Conservation (phyloP, 768 basidiomycete genomes). For the Suillus subluteus region DNA sequence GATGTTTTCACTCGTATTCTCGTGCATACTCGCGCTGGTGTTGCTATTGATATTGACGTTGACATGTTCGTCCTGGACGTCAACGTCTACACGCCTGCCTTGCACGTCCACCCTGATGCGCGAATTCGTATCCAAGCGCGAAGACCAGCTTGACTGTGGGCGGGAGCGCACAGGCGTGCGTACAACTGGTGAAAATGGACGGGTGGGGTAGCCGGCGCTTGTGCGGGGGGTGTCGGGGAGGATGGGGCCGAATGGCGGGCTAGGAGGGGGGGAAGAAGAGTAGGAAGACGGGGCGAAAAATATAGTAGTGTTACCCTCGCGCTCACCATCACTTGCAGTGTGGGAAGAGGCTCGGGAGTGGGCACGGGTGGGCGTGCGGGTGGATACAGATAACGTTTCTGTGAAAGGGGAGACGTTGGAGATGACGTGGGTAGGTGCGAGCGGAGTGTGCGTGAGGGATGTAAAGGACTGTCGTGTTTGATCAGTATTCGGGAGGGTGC, state of each 20-base stretch:
- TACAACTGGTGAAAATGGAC: slow-evolving; percentile 33
- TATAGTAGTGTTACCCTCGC: slow-evolving; percentile 6
- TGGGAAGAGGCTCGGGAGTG: slow-evolving; percentile 13
- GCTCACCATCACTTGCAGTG: slow-evolving; percentile 17
- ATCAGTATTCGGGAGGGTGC: not conserved
- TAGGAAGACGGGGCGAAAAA: slow-evolving; percentile 8
- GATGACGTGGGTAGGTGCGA: slow-evolving; percentile 53
- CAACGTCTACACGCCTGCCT: slow-evolving; percentile 1
- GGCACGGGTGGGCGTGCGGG: slow-evolving; percentile 18
- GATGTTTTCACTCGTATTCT: not conserved
- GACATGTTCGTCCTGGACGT: not conserved
- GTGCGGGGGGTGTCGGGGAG: slow-evolving; percentile 34
- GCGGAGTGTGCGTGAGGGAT: slow-evolving; percentile 47
- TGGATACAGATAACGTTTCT: slow-evolving; percentile 6
- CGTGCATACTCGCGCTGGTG: not conserved
- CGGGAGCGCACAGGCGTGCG: slow-evolving; percentile 12
- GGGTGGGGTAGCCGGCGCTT: slow-evolving; percentile 30
- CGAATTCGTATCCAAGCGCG: not conserved
- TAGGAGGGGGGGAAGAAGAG: slow-evolving; percentile 4
- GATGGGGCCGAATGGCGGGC: slow-evolving; percentile 31
- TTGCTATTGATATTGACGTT: not conserved
- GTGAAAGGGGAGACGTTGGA: slow-evolving; percentile 40
- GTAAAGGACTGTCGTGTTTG: slow-evolving; percentile 43
- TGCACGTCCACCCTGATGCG: not conserved
- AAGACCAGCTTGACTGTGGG: not conserved